Base-by-base conservation (phyloP, 2,329 filamentous ascomycete genomes). In the Colletotrichum graminicola region DNA sequence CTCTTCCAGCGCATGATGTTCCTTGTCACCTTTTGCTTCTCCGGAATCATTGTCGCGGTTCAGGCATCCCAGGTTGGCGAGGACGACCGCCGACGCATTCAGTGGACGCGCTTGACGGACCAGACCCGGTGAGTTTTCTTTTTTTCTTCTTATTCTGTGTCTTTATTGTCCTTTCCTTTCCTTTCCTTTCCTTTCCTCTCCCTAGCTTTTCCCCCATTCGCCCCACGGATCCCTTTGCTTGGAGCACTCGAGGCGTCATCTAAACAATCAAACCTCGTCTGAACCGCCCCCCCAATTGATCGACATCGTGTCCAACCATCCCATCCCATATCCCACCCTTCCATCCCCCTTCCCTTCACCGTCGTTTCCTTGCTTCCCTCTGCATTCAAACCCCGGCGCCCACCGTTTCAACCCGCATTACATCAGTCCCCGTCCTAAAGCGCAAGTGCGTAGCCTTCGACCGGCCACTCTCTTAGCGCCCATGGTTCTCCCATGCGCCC, bases 31-130 rank as follows among this genome's bases (percentile, higher is more conserved):
- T 77, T 76, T 43, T 60, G 75, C 45, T n/a, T 70, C 7, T 59
- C 73, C 32, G 75, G 75, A 23, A 66, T 77, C 45, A 52, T 77
- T 26, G 59, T 77, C 51, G 72, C 71, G n/a, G 66, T 74, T 21
- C 75, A 76, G 62, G 47, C 69, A 10, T 75, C 75, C 5, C 75
- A 76, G 62, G 59, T 66, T 34, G 65, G 73, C 23, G 73, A 73
- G 21, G 63, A 62, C 26, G 62, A 72, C 12, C 55, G 60, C 16
- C 34, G 45, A 11, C 74, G 74, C 52, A 61, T 74, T 23, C 57
- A 62, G 39, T 76, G 75, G 74, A 67, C 73, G 49, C 71, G 67
- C 26, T 61, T 76, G 57, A 76, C 67, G 14, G 47, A 73, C 41
- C 51, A 71, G 14, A 73, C 67, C n/a, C 74, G 70, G 74, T 75